These are phyloP conservation scores for Trichoderma reesei DNA, from an alignment of 495 filamentous ascomycete species.

Conservation along the genomic window DNA sequence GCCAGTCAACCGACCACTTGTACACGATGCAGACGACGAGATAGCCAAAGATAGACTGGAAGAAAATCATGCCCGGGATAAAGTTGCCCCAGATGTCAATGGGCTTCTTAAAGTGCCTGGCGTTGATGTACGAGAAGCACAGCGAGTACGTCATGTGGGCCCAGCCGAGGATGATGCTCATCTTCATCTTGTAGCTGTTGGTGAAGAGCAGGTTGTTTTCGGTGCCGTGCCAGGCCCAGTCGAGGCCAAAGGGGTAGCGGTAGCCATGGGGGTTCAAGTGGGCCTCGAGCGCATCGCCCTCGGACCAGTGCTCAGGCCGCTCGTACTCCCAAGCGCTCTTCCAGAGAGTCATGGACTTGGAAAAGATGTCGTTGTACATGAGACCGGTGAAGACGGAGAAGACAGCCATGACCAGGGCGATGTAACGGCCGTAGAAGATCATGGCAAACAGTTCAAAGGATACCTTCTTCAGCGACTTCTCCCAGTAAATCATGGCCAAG, in stretches of 20 bases:
- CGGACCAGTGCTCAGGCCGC: constrained; percentile 59
- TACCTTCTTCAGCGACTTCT: constrained; percentile 82
- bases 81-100: constrained; percentile 97
- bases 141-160: constrained; percentile 97
- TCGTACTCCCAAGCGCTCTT: constrained; percentile 70
- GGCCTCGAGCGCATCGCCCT: constrained; percentile 45
- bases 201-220: constrained; percentile 89
- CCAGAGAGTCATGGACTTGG: constrained; percentile 79
- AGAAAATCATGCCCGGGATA: constrained; percentile 96
- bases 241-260: constrained; percentile 88
- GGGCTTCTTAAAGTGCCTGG: constrained; percentile 82
- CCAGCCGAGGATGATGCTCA: constrained; percentile 94
- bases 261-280: constrained; percentile 58
- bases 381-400: constrained; percentile 96
- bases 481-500: constrained; percentile 86
- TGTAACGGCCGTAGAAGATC: constrained; percentile 97
- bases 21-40: constrained; percentile 88
- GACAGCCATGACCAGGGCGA: constrained; percentile 94
- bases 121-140: constrained; percentile 85
- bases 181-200: constrained; percentile 99
- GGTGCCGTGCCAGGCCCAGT: constrained; percentile 93
- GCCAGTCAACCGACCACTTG: constrained; percentile 94
- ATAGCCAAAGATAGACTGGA: constrained; percentile 98
- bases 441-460: constrained; percentile 91
- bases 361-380: constrained; percentile 98